A percentile compares a stretch with the other conserved stretches of the same genome.
Conservation (phyloP, 1,284 basidiomycete species). For the Moniliophthora roreri region DNA sequence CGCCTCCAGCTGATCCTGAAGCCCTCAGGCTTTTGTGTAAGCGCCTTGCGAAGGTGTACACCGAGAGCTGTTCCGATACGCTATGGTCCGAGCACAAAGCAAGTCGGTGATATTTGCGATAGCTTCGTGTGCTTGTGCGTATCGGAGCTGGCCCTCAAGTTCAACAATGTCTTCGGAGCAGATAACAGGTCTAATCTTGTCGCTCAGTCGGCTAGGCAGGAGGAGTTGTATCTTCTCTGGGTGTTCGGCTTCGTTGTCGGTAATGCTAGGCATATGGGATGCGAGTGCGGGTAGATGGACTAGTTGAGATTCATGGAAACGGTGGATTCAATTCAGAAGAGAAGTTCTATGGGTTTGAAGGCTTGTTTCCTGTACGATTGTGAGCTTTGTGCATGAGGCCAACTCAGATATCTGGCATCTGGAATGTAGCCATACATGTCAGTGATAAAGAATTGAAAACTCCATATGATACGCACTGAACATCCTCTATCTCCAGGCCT, state of each 20-base stretch:
- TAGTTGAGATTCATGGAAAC: neutral
- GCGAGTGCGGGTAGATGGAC: neutral
- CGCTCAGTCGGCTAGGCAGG: neutral
- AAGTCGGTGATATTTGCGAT: neutral
- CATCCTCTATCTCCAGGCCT: constrained; percentile 7
- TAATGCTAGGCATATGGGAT: neutral
- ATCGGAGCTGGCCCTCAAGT: neutral
- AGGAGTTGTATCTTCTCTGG: neutral
- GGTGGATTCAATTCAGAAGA: neutral
- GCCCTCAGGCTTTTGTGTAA: neutral
- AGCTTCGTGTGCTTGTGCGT: too few relatives aligned
- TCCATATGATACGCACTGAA: too few relatives aligned
- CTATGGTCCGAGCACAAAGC: constrained; percentile 22
- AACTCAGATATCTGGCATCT: constrained; percentile 12
- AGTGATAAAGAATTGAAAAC: constrained; percentile 19
- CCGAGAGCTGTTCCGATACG: constrained; percentile 25
- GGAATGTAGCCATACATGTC: constrained; percentile 26
- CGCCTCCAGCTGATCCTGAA: neutral
- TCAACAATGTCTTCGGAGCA: neutral
- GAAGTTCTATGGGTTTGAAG: neutral
- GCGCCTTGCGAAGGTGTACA: constrained; percentile 14
- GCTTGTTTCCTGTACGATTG: neutral
- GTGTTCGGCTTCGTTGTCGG: neutral
- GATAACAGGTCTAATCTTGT: neutral
- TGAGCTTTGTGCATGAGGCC: neutral